Evolutionary conservation across 2,329 filamentous ascomycete genomes (phyloP).

Genomic region (Plectosphaerella sp.): DNA sequence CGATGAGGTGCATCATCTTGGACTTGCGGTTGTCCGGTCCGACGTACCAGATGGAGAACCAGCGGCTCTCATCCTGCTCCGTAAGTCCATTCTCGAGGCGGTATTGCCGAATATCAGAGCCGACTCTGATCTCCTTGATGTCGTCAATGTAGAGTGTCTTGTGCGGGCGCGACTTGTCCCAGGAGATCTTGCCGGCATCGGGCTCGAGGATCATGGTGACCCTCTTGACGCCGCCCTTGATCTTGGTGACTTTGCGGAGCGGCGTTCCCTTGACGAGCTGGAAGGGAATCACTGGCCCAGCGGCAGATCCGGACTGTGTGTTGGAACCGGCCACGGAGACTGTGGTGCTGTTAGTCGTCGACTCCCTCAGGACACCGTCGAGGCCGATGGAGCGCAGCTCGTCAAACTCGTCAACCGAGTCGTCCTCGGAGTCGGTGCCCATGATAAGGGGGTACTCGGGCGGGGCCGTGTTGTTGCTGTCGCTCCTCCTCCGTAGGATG

Average conservation of each 20-base stretch:
- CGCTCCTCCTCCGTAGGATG: constrained; percentile 80
- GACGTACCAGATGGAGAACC: constrained; percentile 88
- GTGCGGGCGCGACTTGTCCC: constrained; percentile 72
- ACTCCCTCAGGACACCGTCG: constrained; percentile 40
- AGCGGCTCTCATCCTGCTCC: constrained; percentile 63
- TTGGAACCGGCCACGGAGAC: constrained; percentile 40
- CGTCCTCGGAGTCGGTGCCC: constrained; percentile 53
- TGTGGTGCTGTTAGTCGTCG: constrained; percentile 42
- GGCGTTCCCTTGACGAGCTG: constrained; percentile 73
- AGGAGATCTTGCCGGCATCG: constrained; percentile 80
- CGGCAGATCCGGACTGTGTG: constrained; percentile 28
- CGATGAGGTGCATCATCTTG: constrained; percentile 85
- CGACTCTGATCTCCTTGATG: constrained; percentile 83
- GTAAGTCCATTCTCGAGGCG: constrained; percentile 75
- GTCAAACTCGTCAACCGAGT: constrained; percentile 47
- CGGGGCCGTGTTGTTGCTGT: constrained; percentile 73
- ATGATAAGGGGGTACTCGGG: constrained; percentile 37
- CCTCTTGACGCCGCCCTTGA: constrained; percentile 66
- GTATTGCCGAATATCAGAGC: constrained; percentile 82
- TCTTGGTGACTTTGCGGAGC: constrained; percentile 77
- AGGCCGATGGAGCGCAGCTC: constrained; percentile 37
- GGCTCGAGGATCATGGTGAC: constrained; percentile 72
- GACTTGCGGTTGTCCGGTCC: constrained; percentile 69
- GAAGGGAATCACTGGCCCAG: constrained; percentile 71
- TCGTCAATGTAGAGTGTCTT: constrained; percentile 95